phyloP scores from a whole-genome alignment of 768 basidiomycete species.

The Coprinopsis marcescibilis region DNA sequence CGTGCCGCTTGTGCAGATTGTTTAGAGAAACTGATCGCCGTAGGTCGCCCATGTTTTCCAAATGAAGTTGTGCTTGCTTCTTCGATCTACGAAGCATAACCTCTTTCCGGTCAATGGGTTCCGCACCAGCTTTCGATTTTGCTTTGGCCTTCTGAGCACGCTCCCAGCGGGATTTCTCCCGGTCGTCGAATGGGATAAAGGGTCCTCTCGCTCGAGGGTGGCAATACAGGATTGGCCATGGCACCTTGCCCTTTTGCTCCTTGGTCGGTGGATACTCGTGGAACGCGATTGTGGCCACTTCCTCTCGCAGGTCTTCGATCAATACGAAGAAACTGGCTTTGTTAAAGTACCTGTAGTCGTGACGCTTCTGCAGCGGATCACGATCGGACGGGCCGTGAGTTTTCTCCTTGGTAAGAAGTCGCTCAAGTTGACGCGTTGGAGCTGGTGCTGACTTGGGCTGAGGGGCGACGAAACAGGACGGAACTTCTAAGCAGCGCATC shows the following conservation, averaged over 20 bases:
- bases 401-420: slow-evolving; percentile 71
- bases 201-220: slow-evolving; percentile 70
- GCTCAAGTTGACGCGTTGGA: slow-evolving; percentile 29
- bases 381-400: slow-evolving; percentile 87
- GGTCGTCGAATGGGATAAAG: slow-evolving; percentile 70
- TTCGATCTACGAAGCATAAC: slow-evolving; percentile 12
- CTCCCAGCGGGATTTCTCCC: slow-evolving; percentile 64
- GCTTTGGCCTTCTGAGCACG: slow-evolving; percentile 43
- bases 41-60: slow-evolving; percentile 37
- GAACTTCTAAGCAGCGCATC: slow-evolving; percentile 51
- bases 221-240: slow-evolving; percentile 84
- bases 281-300: slow-evolving; percentile 77
- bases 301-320: slow-evolving; percentile 83
- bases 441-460: slow-evolving; percentile 25
- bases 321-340: slow-evolving; percentile 74
- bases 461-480: slow-evolving; percentile 19
- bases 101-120: no score
- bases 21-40: slow-evolving; percentile 73
- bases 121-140: slow-evolving; percentile 35
- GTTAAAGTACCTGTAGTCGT: slow-evolving; percentile 84
- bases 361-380: slow-evolving; percentile 82
- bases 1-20: slow-evolving; percentile 47
- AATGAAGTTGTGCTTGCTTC: slow-evolving; percentile 28
- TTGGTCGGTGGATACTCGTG: slow-evolving; percentile 70
- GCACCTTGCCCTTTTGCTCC: slow-evolving; percentile 46